Base-by-base conservation (phyloP, 345 rosid genomes). In the Erodium maritimum region DNA sequence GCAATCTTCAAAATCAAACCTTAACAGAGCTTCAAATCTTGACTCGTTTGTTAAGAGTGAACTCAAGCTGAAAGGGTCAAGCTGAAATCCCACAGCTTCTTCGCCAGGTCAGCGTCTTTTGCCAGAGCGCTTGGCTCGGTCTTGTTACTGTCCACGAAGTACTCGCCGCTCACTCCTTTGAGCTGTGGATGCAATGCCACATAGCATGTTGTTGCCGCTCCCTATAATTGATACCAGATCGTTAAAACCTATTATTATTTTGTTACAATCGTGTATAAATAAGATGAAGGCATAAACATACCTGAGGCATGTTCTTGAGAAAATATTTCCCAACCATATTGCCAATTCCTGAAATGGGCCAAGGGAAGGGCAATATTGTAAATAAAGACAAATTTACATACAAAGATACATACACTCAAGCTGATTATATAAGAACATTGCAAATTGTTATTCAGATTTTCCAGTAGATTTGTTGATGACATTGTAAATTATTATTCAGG, bases 121-220 rank as follows among this genome's bases (percentile, higher is more conserved):
- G 80, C 83, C n/a, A 64, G 77, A 19, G 78, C 45, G 66, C 59
- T 77, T 11, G 82, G 69, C 20, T 68, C 70, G 5, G 70, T 72
- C 56, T 70, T 48, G 72, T 84, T 82, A 63, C 83, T 73, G 56
- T 86, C 86, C 53, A 29, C 12, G 57, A 84, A 82, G 65, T 82
- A 86, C 61, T 79, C 77, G 7, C 88, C 88, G n/a, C 73, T 81
- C 55, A 82, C 80, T 61, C 91, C 95, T 22, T 72, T 75, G 22
- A 69, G 74, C 42, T 82, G 88, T 0, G 95, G 85, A 65, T 90
- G 82, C 73, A 86, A 65, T 19, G 95, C 91, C 10, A 80, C 79
- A 34, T 82, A 86, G 69, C 96, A 86, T 1, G 90, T 84, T 12
- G 95, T 81, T 54, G 95, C 86, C 1, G 91, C 91, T 69, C 95